Evolutionary conservation across 2,329 filamentous ascomycete species (phyloP).

Genomic region (Colletotrichum sp.): DNA sequence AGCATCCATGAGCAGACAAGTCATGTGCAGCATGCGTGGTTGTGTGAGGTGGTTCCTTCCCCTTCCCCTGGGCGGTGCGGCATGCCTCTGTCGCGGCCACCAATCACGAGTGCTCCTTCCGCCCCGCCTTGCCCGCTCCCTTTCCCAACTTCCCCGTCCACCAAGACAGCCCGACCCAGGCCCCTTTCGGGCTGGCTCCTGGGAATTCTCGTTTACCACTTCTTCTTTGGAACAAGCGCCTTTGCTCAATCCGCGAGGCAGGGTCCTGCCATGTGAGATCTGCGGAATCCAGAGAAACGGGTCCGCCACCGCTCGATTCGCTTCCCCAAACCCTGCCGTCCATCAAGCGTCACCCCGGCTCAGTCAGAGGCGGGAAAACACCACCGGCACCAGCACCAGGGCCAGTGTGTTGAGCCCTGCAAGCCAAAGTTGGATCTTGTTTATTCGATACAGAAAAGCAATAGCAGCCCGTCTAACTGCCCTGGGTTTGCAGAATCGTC

Average conservation of each 20-base stretch:
- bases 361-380: background rate
- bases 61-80: background rate
- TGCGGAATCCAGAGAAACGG: conserved; percentile 22
- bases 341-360: background rate
- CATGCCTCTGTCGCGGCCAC: background rate
- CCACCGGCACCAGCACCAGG: background rate
- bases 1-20: background rate
- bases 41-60: background rate
- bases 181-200: background rate
- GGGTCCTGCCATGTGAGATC: conserved; percentile 20
- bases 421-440: background rate
- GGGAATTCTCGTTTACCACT: conserved; percentile 21
- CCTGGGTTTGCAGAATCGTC: background rate
- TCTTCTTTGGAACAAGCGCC: conserved; percentile 17
- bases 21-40: background rate
- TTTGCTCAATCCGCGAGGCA: background rate
- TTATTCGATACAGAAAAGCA: conserved; percentile 12
- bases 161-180: background rate
- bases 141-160: background rate
- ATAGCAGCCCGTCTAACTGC: conserved; percentile 1
- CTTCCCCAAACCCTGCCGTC: conserved; percentile 2
- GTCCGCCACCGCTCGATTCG: conserved; percentile 4
- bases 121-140: conserved; percentile 3
- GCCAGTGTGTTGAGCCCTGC: background rate
- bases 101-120: background rate